Percentiles rank a stretch among this genome's conserved stretches.
These are phyloP conservation scores for Populus euphratica DNA, from an alignment of 345 rosid species.

Conservation along the genomic window DNA sequence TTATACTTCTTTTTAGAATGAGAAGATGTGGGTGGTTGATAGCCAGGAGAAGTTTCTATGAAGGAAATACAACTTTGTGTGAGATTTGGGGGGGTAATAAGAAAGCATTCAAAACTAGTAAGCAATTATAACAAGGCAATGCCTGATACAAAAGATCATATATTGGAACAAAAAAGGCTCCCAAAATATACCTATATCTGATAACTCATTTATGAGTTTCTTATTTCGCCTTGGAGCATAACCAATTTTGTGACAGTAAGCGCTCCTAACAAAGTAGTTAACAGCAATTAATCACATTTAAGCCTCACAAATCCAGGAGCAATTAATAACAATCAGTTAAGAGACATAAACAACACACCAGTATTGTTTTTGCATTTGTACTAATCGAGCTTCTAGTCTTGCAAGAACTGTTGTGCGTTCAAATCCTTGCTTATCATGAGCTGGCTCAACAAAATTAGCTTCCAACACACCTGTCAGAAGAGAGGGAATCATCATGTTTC, in stretches of 20 bases:
- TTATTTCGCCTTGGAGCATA: conserved; percentile 58
- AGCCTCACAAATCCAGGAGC: not conserved
- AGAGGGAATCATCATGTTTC: conserved; percentile 19
- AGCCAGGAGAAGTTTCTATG: conserved; percentile 50
- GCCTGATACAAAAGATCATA: conserved; percentile 3
- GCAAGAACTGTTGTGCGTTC: conserved; percentile 89
- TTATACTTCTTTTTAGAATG: conserved; percentile 29
- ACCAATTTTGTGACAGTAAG: conserved; percentile 73
- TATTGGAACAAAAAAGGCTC: not conserved
- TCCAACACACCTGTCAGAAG: conserved; percentile 69
- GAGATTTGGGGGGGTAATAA: conserved; percentile 5
- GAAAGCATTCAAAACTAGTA: not conserved
- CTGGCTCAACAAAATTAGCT: conserved; percentile 95
- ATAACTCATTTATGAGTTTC: conserved; percentile 30
- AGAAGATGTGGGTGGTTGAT: conserved; percentile 18
- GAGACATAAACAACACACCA: conserved; percentile 46
- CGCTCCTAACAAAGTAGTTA: conserved; percentile 40
- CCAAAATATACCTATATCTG: conserved; percentile 39
- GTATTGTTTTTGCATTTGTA: conserved; percentile 79
- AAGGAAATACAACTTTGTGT: conserved; percentile 16
- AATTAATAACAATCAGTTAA: not conserved
- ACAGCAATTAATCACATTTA: not conserved
- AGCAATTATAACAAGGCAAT: not conserved
- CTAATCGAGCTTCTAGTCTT: conserved; percentile 67
- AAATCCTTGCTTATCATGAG: conserved; percentile 96